Evolutionary conservation across 2,329 filamentous ascomycete genomes (phyloP).

Genomic region (Chaetomiaceae sp.): DNA sequence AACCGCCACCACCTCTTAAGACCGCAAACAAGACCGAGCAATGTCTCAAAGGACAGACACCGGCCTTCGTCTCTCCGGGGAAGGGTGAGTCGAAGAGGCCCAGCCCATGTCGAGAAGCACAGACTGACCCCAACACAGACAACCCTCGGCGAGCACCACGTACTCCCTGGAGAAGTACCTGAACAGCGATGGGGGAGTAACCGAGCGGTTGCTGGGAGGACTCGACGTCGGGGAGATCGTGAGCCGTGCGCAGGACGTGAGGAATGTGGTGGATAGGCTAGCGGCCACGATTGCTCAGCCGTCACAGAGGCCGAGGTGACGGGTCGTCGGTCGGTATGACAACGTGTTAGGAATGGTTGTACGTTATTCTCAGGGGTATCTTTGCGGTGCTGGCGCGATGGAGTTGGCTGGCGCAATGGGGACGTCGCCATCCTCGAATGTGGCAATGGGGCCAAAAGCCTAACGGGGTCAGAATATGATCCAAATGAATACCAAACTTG

Average conservation of each 20-base stretch:
- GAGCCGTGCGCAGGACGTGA: conserved; percentile 10
- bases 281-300: conserved; percentile 3
- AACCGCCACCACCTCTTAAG: no score
- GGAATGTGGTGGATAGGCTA: conserved; percentile 10
- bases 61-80: conserved; percentile 14
- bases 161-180: conserved; percentile 22
- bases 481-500: neutral
- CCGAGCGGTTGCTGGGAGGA: conserved; percentile 20
- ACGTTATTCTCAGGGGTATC: neutral
- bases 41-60: conserved; percentile 11
- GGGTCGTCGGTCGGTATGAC: neutral
- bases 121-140: conserved; percentile 2
- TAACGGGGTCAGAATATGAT: conserved; percentile 1
- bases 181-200: conserved; percentile 9
- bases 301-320: neutral
- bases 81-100: conserved; percentile 12
- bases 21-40: neutral
- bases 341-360: neutral
- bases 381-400: neutral
- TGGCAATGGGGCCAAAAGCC: conserved; percentile 20
- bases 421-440: conserved; percentile 7
- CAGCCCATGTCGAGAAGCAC: neutral
- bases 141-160: neutral
- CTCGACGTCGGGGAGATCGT: neutral
- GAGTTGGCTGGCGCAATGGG: neutral